A percentile compares a stretch with the other conserved stretches of the same genome.
Conservation (phyloP, 2,329 filamentous ascomycete species). For the Arachnopeziza araneosa region DNA sequence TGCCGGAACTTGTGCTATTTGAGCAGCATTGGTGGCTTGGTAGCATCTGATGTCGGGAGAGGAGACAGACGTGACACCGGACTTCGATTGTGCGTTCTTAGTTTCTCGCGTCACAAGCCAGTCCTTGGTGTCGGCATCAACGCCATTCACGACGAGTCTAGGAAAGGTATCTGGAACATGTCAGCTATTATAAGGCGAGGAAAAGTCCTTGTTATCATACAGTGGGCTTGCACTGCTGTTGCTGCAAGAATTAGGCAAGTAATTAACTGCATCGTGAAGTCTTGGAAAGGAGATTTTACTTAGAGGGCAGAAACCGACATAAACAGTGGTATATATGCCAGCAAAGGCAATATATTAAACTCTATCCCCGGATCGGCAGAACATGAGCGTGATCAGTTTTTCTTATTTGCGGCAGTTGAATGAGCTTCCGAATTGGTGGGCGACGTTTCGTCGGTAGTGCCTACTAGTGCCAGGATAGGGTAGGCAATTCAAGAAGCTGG, state of each 20-base stretch:
- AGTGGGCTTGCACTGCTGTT: not conserved
- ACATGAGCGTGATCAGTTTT: not conserved
- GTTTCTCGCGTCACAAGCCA: not conserved
- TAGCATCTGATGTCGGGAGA: slow-evolving; percentile 37
- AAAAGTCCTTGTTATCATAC: not conserved
- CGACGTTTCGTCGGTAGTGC: not conserved
- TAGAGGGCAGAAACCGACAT: not conserved
- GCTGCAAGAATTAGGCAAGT: not conserved
- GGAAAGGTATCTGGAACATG: not conserved
- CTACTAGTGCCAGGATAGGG: not conserved
- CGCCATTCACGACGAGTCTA: not conserved
- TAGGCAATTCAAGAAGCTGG: not conserved
- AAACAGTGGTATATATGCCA: not conserved
- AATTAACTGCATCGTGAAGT: not conserved
- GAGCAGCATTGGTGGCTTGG: slow-evolving; percentile 18
- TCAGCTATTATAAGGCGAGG: not conserved
- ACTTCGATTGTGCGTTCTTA: not conserved
- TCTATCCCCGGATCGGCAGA: not conserved
- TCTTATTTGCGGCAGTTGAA: not conserved
- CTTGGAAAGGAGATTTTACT: not conserved
- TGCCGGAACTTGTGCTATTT: slow-evolving; percentile 22
- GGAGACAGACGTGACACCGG: slow-evolving; percentile 26
- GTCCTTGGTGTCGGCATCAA: not conserved
- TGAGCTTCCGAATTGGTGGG: not conserved
- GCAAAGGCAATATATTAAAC: not conserved